Evolutionary conservation across 768 basidiomycete species (phyloP).

Genomic region (Mycena belliarum): DNA sequence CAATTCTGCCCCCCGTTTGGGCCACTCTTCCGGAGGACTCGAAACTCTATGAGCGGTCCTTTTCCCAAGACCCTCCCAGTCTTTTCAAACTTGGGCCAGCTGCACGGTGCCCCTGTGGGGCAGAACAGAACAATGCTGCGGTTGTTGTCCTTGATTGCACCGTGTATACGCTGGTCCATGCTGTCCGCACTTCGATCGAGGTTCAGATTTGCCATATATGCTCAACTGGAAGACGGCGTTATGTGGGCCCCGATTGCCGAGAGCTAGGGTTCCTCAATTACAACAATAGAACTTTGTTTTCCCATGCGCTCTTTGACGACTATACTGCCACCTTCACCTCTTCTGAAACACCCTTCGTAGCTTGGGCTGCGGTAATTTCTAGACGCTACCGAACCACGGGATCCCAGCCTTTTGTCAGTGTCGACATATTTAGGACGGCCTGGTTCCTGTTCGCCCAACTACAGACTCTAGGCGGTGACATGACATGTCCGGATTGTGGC

Average conservation of each 20-base stretch:
- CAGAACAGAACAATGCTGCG: not conserved
- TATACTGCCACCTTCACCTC: conserved; percentile 12
- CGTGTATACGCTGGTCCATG: not conserved
- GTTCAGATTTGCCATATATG: conserved; percentile 12
- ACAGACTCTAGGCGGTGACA: conserved; percentile 24
- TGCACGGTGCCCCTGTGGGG: not conserved
- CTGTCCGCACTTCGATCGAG: not conserved
- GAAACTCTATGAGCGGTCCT: not conserved
- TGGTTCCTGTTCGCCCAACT: conserved; percentile 37
- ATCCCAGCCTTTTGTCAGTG: conserved; percentile 26
- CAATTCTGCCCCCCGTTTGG: conserved; percentile 2
- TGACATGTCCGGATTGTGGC: conserved; percentile 30
- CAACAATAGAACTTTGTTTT: conserved; percentile 10
- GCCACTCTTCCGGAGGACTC: not conserved
- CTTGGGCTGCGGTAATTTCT: not conserved
- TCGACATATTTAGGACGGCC: conserved; percentile 29
- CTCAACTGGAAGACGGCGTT: not conserved
- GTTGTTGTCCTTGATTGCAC: not conserved
- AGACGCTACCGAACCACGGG: conserved; percentile 4
- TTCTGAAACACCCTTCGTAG: conserved; percentile 15
- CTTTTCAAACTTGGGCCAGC: not conserved
- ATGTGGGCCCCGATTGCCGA: not conserved
- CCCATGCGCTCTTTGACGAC: conserved; percentile 11
- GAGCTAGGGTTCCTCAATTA: conserved; percentile 15
- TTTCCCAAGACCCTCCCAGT: not conserved